Base-by-base conservation (phyloP, 2,329 filamentous ascomycete genomes). In the Paraconiothyrium sp. region DNA sequence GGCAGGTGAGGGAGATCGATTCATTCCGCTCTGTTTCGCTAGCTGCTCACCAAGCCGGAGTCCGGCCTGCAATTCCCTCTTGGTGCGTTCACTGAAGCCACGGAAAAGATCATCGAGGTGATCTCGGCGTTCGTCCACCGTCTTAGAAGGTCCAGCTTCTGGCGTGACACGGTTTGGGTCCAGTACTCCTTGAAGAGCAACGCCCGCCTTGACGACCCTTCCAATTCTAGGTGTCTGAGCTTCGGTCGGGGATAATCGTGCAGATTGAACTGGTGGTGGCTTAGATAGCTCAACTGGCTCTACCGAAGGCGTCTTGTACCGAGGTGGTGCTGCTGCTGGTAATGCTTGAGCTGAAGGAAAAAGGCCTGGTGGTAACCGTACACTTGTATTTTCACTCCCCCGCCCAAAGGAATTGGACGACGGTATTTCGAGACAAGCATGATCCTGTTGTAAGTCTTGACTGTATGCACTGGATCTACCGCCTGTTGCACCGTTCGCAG, bases 1-100 rank as follows among this genome's bases (percentile, higher is more conserved):
- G 27, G 62, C 60, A 27, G 65, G 67, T 9, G 67, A 64, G 20
- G 67, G 62, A 11, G 66, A 58, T 48, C 62, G 62, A 14, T 61
- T 63, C 39, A 49, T 60, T 30, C 72, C 64, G 13, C 52, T 62
- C 35, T 73, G 67, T 56, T 59, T 46, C 24, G 77, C 76, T 51
- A 81, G 67, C 50, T 77, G 76, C 58, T 80, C 74, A 30, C 79
- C 79, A 35, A 79, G 71, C 41, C 75, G 72, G 35, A 80, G 67
- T 35, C 77, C 76, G 54, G 77, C 74, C 46, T 76, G 78, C 13
- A 80, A 65, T 47, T 80, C 75, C 59, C 71, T 72, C 58, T 76
- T 72, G 8, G 78, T 78, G 4, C 76, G 74, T 54, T 78, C 73
- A 56, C 78, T 76, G 62, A 80, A 81, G 2, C 76, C 77, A 35